Evolutionary conservation across 768 basidiomycete genomes (phyloP).

Genomic region (Kwoniella botswanensis): DNA sequence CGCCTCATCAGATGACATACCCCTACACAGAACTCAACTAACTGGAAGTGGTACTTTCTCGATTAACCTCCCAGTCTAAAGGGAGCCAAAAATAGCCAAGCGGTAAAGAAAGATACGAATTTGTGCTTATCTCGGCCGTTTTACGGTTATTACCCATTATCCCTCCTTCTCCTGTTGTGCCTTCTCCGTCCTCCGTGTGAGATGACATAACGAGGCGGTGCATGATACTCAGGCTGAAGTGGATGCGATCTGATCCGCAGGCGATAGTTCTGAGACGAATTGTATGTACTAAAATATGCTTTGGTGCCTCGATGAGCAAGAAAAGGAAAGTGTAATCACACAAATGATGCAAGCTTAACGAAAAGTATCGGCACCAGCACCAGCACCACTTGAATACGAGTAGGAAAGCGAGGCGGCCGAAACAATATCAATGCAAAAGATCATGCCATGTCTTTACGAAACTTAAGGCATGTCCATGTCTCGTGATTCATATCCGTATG

Average conservation of each 20-base stretch:
- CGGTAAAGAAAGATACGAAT: neutral
- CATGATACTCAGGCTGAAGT: neutral
- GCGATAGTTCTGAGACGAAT: neutral
- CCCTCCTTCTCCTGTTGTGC: neutral
- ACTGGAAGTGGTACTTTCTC: neutral
- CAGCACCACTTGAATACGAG: too few relatives aligned
- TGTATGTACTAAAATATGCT: neutral
- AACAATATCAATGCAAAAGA: neutral
- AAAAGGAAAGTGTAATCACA: neutral
- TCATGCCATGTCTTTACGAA: neutral
- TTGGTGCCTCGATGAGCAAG: neutral
- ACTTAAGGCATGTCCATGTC: too few relatives aligned
- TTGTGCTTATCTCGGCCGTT: neutral
- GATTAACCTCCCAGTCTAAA: neutral
- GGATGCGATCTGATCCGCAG: neutral
- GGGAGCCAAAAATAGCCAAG: neutral
- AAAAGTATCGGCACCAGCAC: neutral
- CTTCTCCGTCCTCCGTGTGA: neutral
- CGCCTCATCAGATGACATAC: neutral
- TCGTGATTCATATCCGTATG: too few relatives aligned
- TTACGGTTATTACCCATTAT: neutral
- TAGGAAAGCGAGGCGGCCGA: neutral
- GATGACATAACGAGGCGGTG: neutral
- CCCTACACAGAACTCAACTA: neutral
- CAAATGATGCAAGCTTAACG: neutral